Evolutionary conservation across 768 basidiomycete species (phyloP), one percentile per base, ranked within the genome.

Genomic region (Suillus clintonianus): DNA sequence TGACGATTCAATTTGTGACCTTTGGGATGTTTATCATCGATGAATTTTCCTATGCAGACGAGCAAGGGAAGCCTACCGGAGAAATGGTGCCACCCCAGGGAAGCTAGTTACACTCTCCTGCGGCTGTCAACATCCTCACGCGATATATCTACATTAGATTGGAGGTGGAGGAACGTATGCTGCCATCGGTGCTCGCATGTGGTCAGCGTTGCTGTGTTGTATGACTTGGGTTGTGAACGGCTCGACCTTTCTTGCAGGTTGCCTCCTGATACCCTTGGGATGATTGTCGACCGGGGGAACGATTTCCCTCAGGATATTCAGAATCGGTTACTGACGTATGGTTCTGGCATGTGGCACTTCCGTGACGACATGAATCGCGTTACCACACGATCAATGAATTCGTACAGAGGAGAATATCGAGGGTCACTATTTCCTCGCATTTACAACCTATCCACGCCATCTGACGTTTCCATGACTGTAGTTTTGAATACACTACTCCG

Each of bases 1-100:
- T 54, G 50, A 59, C 30, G 51, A 67, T 68, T 36, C 66, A 74
- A 45, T 88, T 93, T 54, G 86, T 85, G 22, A 86, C 89, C n/a
- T 79, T 95, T 32, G 95, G 94, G 8, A 87, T 95, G 86, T 96
- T 96, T 79, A 95, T 97, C 70, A 84, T 96, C 69, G 95, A 97
- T 74, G 83, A 89, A 65, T 91, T 95, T 69, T 80, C 83, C 4
- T 90, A 86, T 70, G 69, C 78, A 55, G 85, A 89, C 64, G 82
- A 83, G 37, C 72, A 83, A 51, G 90, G 90, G 4, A 75, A 76
- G 3, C 81, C 83, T 1, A 86, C 81, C 27, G 83, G 78, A 13
- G 78, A 75, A 68, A 74, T 75, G 32, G 72, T 81, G 30, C 75
- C 79, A 48, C 76, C 85, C 30, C 85, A 90, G 82, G 87, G 73